Conservation (phyloP, 306 rosid species). For the Herpetospermum pedunculosum region DNA sequence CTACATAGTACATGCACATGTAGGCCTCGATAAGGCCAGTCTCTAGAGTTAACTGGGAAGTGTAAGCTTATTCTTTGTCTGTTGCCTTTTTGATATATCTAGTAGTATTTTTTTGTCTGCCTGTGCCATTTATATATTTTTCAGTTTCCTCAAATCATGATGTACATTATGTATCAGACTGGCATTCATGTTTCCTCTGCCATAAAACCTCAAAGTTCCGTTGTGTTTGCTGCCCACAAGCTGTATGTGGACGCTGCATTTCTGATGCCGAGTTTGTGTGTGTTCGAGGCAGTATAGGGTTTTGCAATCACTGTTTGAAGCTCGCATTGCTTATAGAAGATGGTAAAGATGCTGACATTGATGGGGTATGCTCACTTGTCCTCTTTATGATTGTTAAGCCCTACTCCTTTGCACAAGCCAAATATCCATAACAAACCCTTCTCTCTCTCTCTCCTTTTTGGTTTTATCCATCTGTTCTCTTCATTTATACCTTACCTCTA, state of each 20-base stretch:
- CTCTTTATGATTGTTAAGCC: background rate
- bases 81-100: background rate
- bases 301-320: constrained; percentile 42
- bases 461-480: background rate
- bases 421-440: background rate
- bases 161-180: constrained; percentile 26
- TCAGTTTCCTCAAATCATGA: background rate
- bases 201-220: constrained; percentile 32
- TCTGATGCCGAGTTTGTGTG: constrained; percentile 23
- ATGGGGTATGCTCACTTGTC: constrained; percentile 37
- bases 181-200: constrained; percentile 53
- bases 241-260: constrained; percentile 51
- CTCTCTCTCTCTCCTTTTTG: background rate
- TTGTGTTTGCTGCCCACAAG: constrained; percentile 64
- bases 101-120: background rate
- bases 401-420: background rate
- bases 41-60: background rate
- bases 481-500: background rate
- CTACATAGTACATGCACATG: background rate
- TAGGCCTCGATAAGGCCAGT: background rate
- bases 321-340: constrained; percentile 46
- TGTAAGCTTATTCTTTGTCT: background rate
- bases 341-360: constrained; percentile 37
- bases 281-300: constrained; percentile 34
- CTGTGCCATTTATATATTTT: background rate